Evolutionary conservation across 2,329 filamentous ascomycete genomes (phyloP).

Genomic region (Paecilomyces variotii): DNA sequence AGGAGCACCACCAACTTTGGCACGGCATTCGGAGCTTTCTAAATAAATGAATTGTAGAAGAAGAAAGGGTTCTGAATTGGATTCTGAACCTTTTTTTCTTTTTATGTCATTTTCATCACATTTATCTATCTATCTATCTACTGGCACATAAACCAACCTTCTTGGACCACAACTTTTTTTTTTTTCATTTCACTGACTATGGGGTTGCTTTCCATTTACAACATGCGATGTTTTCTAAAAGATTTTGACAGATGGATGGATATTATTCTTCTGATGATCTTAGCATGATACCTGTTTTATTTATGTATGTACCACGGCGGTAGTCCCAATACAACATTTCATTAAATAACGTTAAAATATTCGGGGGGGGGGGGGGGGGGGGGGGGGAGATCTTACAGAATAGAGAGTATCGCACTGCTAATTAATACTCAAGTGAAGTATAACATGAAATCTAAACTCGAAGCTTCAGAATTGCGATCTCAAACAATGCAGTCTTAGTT

Average conservation of each 20-base stretch:
- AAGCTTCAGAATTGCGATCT: no score
- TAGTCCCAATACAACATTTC: no score
- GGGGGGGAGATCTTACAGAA: no score
- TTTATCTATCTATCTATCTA: not conserved
- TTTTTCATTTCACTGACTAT: not conserved
- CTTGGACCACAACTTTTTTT: not conserved
- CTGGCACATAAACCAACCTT: not conserved
- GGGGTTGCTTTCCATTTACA: not conserved
- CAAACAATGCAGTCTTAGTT: no score
- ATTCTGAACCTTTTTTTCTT: constrained; percentile 2
- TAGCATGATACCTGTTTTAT: not conserved
- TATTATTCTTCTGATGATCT: not conserved
- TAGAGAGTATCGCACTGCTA: no score
- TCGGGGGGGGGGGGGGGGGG: no score
- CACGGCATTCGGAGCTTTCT: constrained; percentile 34
- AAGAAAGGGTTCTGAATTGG: constrained; percentile 3
- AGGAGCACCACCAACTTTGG: constrained; percentile 41
- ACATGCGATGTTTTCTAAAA: not conserved
- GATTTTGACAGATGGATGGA: not conserved
- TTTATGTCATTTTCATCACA: not conserved
- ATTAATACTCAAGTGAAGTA: no score
- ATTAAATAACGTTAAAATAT: no score
- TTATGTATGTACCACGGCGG: no score
- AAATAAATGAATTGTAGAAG: constrained; percentile 10
- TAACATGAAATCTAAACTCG: no score